These are phyloP conservation scores for Schizopora paradoxa DNA, from an alignment of 1,284 basidiomycete genomes.

Conservation along the genomic window DNA sequence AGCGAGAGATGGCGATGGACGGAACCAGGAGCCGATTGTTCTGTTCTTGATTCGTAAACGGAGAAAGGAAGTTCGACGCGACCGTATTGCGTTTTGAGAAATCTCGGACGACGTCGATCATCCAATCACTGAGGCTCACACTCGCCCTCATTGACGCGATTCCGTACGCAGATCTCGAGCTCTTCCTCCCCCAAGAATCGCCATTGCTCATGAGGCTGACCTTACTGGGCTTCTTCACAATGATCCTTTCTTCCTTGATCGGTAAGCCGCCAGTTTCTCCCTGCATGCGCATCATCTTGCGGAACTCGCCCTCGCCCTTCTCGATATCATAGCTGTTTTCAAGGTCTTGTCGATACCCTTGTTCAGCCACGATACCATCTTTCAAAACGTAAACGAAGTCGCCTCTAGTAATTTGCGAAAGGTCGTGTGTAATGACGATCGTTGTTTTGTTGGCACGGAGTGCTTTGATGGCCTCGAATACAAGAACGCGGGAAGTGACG, in stretches of 20 bases:
- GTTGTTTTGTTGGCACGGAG: conserved; percentile 87
- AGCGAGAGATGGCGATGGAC: neutral
- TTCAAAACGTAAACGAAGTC: conserved; percentile 95
- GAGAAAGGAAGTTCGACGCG: too few relatives aligned
- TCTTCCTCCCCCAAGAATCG: conserved; percentile 35
- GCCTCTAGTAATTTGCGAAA: conserved; percentile 69
- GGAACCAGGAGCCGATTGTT: too few relatives aligned
- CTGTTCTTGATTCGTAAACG: too few relatives aligned
- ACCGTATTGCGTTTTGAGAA: conserved; percentile 36
- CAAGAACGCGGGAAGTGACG: conserved; percentile 79
- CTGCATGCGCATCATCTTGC: conserved; percentile 48
- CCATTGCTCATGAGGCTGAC: too few relatives aligned
- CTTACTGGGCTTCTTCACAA: conserved; percentile 36
- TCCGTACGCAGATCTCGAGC: too few relatives aligned
- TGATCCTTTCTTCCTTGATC: conserved; percentile 35
- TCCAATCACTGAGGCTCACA: conserved; percentile 59
- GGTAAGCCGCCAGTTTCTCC: conserved; percentile 45
- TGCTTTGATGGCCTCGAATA: conserved; percentile 82
- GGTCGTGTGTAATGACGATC: conserved; percentile 94
- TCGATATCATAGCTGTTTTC: conserved; percentile 32
- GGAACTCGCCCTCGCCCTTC: conserved; percentile 46
- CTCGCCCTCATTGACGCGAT: too few relatives aligned
- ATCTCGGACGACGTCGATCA: conserved; percentile 71
- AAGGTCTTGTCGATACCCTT: conserved; percentile 80
- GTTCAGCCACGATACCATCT: conserved; percentile 74